phyloP scores from a whole-genome alignment of 768 basidiomycete genomes.

The Pluteus cervinus region DNA sequence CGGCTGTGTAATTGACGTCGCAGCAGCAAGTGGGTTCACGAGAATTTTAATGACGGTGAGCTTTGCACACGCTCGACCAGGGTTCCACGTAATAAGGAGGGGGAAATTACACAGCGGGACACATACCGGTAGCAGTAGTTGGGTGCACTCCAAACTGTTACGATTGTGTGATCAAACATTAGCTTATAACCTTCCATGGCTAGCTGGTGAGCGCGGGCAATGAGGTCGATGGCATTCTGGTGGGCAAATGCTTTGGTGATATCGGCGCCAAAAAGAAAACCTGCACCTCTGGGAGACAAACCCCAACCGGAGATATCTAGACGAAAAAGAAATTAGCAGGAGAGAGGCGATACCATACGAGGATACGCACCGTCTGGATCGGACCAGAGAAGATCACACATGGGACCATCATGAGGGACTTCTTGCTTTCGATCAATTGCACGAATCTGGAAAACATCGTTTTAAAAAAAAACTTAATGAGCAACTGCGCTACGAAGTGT shows the following conservation, averaged over 20 bases:
- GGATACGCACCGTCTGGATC: conserved; percentile 85
- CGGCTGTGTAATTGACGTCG: too few species aligned
- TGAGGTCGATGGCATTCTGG: conserved; percentile 88
- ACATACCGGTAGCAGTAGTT: conserved; percentile 96
- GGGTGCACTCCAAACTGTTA: conserved; percentile 97
- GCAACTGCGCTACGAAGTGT: too few species aligned
- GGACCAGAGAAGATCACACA: conserved; percentile 99
- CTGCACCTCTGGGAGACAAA: conserved; percentile 94
- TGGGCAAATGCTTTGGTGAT: conserved; percentile 88
- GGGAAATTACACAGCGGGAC: conserved; percentile 3
- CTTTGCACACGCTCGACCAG: too few species aligned
- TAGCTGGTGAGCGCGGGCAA: conserved; percentile 95
- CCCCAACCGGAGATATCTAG: conserved; percentile 93
- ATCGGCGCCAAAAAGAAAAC: conserved; percentile 91
- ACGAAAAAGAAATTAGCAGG: not conserved
- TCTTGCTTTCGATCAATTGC: conserved; percentile 95
- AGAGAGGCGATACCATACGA: conserved; percentile 13
- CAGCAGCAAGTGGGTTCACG: too few species aligned
- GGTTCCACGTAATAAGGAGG: too few species aligned
- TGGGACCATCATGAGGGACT: conserved; percentile 96
- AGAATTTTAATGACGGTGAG: too few species aligned
- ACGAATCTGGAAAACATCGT: conserved; percentile 58
- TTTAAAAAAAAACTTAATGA: conserved; percentile 13
- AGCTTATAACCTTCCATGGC: conserved; percentile 97
- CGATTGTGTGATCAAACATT: conserved; percentile 94